Evolutionary conservation across 768 basidiomycete species (phyloP), one percentile per base, ranked within the genome.

Genomic region (Terana coerulea): DNA sequence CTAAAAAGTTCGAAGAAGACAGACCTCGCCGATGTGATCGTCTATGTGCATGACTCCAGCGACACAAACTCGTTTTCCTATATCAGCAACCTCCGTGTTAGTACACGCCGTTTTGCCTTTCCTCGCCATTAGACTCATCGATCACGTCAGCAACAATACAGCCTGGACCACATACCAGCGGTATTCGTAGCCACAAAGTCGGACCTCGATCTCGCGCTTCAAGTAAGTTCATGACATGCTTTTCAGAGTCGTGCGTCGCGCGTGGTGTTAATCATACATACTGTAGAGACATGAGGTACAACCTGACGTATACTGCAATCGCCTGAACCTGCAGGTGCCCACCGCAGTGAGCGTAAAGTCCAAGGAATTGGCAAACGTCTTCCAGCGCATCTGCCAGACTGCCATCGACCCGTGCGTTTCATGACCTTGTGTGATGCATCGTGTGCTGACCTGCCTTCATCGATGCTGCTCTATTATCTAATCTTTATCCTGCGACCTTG

Each of bases 61-160:
- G 95, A 99, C 66, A 98, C 95, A 34, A 98, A 99, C 70, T 97
- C 93, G 9, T 99, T 99, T 67, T 95, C 92, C 41, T 97, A 98
- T 70, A 93, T 99, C 67, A 95, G 92, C 61, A 97, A 95, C 71
- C 73, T 98, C 61, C 81, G 95, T 67, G 94, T 95, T 65, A 51
- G 70, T 36, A 60, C 35, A 14, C 49, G n/a, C n/a, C n/a, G n/a
- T 15, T 5, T 49, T 33, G 12, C 36, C 29, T 31, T 48, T 33
- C 41, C 37, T 40, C 6, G 15, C 5, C 17, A 67, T 67, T 48
- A 6, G 28, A 26, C 42, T 46, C 34, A 52, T 9, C 26, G 49
- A 41, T 35, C 5, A 28, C 50, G 39, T 47, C 30, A 97, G 93
- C 95, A 98, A 91, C 93, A 95, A 79, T 95, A 98, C 67, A 92